phyloP scores from a whole-genome alignment of 768 basidiomycete genomes.

The Leucocoprinus birnbaumii region DNA sequence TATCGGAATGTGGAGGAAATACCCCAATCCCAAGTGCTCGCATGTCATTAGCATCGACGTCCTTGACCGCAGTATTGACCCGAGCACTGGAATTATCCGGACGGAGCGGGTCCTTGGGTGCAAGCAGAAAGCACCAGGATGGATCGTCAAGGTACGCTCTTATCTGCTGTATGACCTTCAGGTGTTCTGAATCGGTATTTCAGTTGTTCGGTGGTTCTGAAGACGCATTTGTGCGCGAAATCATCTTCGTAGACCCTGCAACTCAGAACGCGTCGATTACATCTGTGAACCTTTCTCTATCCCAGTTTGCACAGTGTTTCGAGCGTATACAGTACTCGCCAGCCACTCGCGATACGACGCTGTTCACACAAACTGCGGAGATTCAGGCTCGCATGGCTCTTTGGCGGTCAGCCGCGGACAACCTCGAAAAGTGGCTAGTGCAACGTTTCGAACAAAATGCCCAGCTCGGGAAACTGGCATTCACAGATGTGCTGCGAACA shows the following conservation, averaged over 20 bases:
- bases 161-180: not conserved
- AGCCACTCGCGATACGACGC: conserved; percentile 55
- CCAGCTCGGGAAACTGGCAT: conserved; percentile 82
- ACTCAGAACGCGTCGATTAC: conserved; percentile 80
- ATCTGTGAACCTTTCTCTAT: conserved; percentile 90
- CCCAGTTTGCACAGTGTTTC: conserved; percentile 92
- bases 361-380: conserved; percentile 89
- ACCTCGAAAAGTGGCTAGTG: conserved; percentile 81
- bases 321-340: conserved; percentile 89
- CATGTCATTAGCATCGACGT: conserved; percentile 89
- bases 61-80: conserved; percentile 79
- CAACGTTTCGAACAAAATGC: conserved; percentile 94
- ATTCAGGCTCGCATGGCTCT: conserved; percentile 80
- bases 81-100: conserved; percentile 82
- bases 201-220: conserved; percentile 91
- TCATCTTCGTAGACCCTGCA: conserved; percentile 88
- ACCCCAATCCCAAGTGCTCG: conserved; percentile 89
- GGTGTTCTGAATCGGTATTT: conserved; percentile 16
- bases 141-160: conserved; percentile 85
- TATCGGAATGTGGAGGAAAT: conserved; percentile 93
- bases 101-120: conserved; percentile 90
- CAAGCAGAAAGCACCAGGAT: conserved; percentile 87
- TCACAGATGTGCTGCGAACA: conserved; percentile 82
- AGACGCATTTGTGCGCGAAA: conserved; percentile 92
- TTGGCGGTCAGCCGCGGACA: conserved; percentile 80